Evolutionary conservation across 179 eudicot species (phyloP).

Genomic region (Patellifolia procumbens): DNA sequence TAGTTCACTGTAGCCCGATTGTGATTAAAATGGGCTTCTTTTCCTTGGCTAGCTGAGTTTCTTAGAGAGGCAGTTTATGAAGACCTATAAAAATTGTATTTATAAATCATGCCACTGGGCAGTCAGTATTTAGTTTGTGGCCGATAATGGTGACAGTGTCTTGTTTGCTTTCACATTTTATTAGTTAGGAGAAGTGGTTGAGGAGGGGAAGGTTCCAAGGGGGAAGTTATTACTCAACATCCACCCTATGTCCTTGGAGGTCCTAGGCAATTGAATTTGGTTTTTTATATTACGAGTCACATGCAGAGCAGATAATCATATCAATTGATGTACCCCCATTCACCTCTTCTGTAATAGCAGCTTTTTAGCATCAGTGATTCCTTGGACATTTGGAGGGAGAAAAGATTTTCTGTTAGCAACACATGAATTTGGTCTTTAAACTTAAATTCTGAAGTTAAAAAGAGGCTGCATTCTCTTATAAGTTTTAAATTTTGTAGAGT

Average conservation of each 20-base stretch:
- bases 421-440: neutral
- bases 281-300: neutral
- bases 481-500: neutral
- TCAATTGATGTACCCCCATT: constrained; percentile 14
- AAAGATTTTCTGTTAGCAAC: neutral
- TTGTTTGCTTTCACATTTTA: neutral
- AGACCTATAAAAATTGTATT: neutral
- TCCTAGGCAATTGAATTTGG: neutral
- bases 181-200: constrained; percentile 8
- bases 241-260: neutral
- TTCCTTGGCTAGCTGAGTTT: neutral
- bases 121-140: neutral
- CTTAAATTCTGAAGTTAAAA: neutral
- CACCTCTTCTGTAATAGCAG: neutral
- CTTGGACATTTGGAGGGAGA: constrained; percentile 1
- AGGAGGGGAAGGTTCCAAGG: constrained; percentile 3
- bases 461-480: neutral
- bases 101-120: neutral
- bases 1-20: neutral
- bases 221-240: neutral
- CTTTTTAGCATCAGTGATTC: neutral
- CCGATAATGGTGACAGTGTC: neutral
- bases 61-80: neutral
- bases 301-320: constrained; percentile 9
- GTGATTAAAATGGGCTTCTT: neutral